Conservation (phyloP, 345 rosid species). For the Salix caprea region DNA sequence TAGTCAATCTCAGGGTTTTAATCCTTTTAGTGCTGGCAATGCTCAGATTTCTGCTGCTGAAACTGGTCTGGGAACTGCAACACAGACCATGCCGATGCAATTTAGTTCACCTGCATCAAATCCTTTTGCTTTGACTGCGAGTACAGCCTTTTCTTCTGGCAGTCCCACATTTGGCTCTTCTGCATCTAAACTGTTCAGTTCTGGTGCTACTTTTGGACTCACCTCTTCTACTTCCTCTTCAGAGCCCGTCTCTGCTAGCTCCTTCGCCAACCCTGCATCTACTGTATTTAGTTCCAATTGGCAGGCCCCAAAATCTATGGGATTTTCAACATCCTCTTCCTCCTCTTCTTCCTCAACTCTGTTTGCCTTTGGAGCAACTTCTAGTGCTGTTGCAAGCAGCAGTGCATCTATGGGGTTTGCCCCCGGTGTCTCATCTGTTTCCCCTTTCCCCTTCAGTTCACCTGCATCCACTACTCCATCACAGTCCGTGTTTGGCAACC, state of each 20-base stretch:
- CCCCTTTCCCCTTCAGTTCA: constrained; percentile 49
- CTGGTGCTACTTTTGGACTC: constrained; percentile 47
- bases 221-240: constrained; percentile 33
- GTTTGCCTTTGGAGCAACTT: constrained; percentile 47
- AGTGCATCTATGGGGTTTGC: constrained; percentile 46
- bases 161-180: constrained; percentile 51
- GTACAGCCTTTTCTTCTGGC: constrained; percentile 38
- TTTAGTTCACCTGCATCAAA: constrained; percentile 49
- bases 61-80: constrained; percentile 38
- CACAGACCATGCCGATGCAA: constrained; percentile 48
- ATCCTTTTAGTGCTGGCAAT: constrained; percentile 34
- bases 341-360: constrained; percentile 40
- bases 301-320: constrained; percentile 45
- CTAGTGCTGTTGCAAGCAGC: constrained; percentile 32
- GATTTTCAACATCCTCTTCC: constrained; percentile 43
- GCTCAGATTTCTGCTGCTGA: constrained; percentile 41
- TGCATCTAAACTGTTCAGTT: constrained; percentile 36
- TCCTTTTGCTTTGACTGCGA: constrained; percentile 44
- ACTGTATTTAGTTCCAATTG: constrained; percentile 48
- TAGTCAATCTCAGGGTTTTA: constrained; percentile 44
- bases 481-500: constrained; percentile 46
- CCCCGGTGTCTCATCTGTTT: constrained; percentile 35
- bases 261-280: constrained; percentile 36
- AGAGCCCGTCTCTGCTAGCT: constrained; percentile 38
- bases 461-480: constrained; percentile 40